Evolutionary conservation across 352 stramenopile genomes (phyloP).

Genomic region (Thalassiosira hispida): DNA sequence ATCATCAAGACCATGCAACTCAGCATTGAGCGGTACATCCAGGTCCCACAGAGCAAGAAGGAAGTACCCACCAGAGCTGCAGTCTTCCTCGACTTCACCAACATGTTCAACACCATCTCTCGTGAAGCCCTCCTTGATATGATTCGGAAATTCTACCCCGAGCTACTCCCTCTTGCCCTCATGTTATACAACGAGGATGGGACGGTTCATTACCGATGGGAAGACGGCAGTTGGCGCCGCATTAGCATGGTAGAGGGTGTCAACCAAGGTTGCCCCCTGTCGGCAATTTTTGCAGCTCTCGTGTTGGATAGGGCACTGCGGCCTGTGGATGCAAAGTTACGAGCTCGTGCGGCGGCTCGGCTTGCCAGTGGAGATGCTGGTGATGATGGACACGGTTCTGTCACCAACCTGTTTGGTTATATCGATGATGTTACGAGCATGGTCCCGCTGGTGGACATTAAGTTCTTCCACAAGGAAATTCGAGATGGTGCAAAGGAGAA

Average conservation of each 20-base stretch:
- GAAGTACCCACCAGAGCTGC: constrained; percentile 5
- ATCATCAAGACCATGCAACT: constrained; percentile 27
- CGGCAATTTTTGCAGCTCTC: neutral
- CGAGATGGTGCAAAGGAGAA: too few species aligned
- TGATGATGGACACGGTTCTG: neutral
- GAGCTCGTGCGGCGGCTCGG: neutral
- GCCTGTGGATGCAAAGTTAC: neutral
- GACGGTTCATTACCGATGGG: constrained; percentile 15
- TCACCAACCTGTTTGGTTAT: neutral
- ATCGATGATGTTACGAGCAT: too few species aligned
- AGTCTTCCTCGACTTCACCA: constrained; percentile 28
- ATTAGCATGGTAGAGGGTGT: constrained; percentile 25
- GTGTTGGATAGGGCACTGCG: neutral
- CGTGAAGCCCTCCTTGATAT: constrained; percentile 13
- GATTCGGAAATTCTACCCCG: constrained; percentile 10
- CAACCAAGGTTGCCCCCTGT: constrained; percentile 21
- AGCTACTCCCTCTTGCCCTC: constrained; percentile 10
- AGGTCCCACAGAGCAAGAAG: neutral
- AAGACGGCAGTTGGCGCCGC: constrained; percentile 5
- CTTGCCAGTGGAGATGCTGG: neutral
- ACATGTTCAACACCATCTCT: constrained; percentile 50
- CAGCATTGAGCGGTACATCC: constrained; percentile 31
- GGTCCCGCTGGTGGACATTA: too few species aligned
- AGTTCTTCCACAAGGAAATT: too few species aligned
- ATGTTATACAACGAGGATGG: constrained; percentile 17